Base-by-base conservation (phyloP, 345 rosid genomes). In the Pistacia atlantica region DNA sequence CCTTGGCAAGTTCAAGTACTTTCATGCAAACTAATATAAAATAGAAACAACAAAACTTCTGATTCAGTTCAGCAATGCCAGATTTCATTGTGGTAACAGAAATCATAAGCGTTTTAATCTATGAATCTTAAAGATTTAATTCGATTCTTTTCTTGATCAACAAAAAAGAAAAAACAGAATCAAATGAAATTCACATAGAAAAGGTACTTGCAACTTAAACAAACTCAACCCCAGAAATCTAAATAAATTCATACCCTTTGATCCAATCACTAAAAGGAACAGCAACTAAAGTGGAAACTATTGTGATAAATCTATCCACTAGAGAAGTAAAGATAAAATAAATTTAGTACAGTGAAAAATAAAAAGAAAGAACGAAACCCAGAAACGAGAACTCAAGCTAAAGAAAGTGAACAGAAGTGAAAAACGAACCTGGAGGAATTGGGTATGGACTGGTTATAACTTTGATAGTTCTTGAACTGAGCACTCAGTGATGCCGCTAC, bases 361-460 rank as follows among this genome's bases (percentile, higher is more conserved):
- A 49, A 51, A 31, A 31, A 31, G 3, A 31, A 31, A 31, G 33
- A 31, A 31, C 3, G 33, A 31, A 65, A 80, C 51, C 78, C 77
- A 76, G 54, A 25, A 75, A 73, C 17, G 17, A n/a, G 49, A 72
- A 45, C n/a, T 11, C 46, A 60, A 45, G 1, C 46, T 18, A 22
- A 63, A 4, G 25, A 65, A 49, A 73, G 22, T 11, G 25, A 28
- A 25, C 22, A 5, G 46, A 42, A 7, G 8, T 42, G 35, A 69
- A 51, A 57, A 55, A 55, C 80, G 45, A 68, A 80, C 89, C 82
- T 49, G 72, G 38, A 72, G 71, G 74, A 69, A 68, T 54, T 63
- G 62, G 31, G 8, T 5, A 42, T 42, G 46, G 46, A 42, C 8
- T 42, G 46, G 46, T 42, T 42, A 42, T 42, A 42, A 42, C 6